Percentiles rank a stretch among this genome's conserved stretches.
These are phyloP conservation scores for Colletotrichum spinosum DNA, from an alignment of 2,329 filamentous ascomycete species.

Conservation along the genomic window DNA sequence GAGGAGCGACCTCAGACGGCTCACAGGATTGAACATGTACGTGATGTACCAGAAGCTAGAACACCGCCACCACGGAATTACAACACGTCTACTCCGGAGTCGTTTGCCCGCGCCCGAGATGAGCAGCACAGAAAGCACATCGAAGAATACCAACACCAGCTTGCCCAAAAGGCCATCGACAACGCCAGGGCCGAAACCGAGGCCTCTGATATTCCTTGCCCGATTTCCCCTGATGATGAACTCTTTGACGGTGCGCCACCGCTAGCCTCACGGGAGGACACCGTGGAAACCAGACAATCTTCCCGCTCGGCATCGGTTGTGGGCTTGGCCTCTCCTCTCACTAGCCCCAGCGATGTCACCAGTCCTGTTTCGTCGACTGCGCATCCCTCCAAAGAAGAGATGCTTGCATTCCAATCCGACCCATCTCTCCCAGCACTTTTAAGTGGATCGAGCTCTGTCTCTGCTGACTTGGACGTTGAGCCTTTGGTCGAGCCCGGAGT, in stretches of 20 bases:
- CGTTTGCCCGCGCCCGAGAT: conserved; percentile 52
- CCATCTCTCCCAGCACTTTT: conserved; percentile 72
- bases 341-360: conserved; percentile 64
- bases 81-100: conserved; percentile 53
- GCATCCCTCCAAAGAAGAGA: conserved; percentile 56
- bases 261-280: conserved; percentile 53
- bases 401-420: conserved; percentile 69
- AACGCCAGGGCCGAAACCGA: conserved; percentile 34
- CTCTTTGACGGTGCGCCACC: conserved; percentile 39
- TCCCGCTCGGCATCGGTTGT: conserved; percentile 65
- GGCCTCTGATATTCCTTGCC: conserved; percentile 51
- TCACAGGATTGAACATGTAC: conserved; percentile 53
- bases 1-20: conserved; percentile 62
- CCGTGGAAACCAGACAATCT: conserved; percentile 59
- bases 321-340: conserved; percentile 61
- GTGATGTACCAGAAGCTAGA: conserved; percentile 48
- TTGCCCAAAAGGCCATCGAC: conserved; percentile 43
- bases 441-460: conserved; percentile 73
- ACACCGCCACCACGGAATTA: conserved; percentile 50
- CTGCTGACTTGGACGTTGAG: conserved; percentile 71
- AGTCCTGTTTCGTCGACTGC: conserved; percentile 59
- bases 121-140: conserved; percentile 46
- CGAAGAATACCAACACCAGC: conserved; percentile 48
- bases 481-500: conserved; percentile 64
- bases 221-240: conserved; percentile 60